Evolutionary conservation across 2,329 filamentous ascomycete species (phyloP).

Genomic region (Ilyonectria mors-panacis): DNA sequence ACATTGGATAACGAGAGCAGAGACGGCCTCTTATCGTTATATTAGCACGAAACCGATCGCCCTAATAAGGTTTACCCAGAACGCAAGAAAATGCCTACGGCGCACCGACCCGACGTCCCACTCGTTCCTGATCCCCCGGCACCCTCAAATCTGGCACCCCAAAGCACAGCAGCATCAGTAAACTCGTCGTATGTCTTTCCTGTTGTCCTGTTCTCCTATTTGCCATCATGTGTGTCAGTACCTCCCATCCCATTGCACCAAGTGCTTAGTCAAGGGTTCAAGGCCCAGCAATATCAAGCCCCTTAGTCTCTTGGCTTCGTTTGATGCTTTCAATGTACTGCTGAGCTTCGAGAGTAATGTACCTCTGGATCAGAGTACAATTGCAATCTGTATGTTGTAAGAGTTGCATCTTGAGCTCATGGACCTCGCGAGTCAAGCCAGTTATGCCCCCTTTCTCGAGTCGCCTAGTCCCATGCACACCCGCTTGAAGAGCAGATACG

Average conservation of each 20-base stretch:
- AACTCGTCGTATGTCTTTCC: too few relatives aligned
- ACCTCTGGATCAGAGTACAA: conserved; percentile 36
- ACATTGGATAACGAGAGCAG: background rate
- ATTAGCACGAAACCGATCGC: too few relatives aligned
- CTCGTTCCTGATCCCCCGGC: too few relatives aligned
- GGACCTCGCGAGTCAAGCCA: conserved; percentile 18
- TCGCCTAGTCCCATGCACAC: background rate
- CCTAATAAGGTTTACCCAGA: too few relatives aligned
- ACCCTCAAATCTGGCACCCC: too few relatives aligned
- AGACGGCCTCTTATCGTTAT: too few relatives aligned
- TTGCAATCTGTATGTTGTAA: conserved; percentile 37
- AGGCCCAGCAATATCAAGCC: background rate
- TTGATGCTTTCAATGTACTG: background rate
- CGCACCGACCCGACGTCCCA: too few relatives aligned
- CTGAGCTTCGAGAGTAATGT: conserved; percentile 32
- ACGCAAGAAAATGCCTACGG: too few relatives aligned
- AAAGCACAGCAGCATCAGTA: too few relatives aligned
- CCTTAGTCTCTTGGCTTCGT: background rate
- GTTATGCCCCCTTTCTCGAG: background rate
- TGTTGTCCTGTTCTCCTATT: background rate
- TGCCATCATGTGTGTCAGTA: background rate
- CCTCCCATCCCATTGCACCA: background rate
- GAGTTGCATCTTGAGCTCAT: conserved; percentile 34
- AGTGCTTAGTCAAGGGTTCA: background rate
- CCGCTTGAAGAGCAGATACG: background rate